Evolutionary conservation across 2,329 filamentous ascomycete genomes (phyloP).

Genomic region (Lasiodiplodia sp.): DNA sequence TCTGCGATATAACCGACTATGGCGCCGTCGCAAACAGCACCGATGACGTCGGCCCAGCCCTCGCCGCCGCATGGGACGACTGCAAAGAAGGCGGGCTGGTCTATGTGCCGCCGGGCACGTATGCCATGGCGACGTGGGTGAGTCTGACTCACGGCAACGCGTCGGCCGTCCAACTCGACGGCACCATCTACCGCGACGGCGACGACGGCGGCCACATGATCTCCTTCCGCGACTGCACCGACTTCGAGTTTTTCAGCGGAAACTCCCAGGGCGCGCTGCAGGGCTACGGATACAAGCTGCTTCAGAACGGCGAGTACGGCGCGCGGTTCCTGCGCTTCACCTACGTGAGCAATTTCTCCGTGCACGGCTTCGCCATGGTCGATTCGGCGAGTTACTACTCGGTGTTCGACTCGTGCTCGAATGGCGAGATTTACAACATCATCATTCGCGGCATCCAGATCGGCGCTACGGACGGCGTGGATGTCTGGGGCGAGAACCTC

Average conservation of each 20-base stretch:
- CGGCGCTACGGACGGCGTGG: constrained; percentile 34
- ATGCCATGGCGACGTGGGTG: constrained; percentile 11
- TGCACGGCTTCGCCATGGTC: constrained; percentile 5
- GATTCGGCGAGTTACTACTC: constrained; percentile 33
- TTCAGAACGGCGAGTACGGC: constrained; percentile 4
- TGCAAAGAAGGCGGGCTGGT: constrained; percentile 12
- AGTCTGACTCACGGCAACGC: background rate
- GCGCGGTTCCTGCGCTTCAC: constrained; percentile 15
- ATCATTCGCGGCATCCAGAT: constrained; percentile 34
- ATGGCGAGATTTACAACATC: constrained; percentile 34
- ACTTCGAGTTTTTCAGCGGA: constrained; percentile 10
- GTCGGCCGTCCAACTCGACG: constrained; percentile 12
- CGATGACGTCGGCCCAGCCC: background rate
- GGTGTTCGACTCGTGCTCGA: constrained; percentile 32
- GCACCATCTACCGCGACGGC: constrained; percentile 5
- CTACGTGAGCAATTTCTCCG: background rate
- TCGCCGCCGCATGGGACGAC: constrained; percentile 1
- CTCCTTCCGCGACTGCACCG: background rate
- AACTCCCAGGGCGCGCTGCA: background rate
- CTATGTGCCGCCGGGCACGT: constrained; percentile 3
- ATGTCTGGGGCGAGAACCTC: constrained; percentile 33
- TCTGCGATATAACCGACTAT: constrained; percentile 12
- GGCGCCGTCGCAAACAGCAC: background rate
- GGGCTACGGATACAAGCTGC: constrained; percentile 18
- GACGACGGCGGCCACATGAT: constrained; percentile 19